A percentile compares a stretch with the other conserved stretches of the same genome.
Evolutionary conservation across 805 yeast genomes (phyloP).

Genomic region (Metschnikowia picachoensis): DNA sequence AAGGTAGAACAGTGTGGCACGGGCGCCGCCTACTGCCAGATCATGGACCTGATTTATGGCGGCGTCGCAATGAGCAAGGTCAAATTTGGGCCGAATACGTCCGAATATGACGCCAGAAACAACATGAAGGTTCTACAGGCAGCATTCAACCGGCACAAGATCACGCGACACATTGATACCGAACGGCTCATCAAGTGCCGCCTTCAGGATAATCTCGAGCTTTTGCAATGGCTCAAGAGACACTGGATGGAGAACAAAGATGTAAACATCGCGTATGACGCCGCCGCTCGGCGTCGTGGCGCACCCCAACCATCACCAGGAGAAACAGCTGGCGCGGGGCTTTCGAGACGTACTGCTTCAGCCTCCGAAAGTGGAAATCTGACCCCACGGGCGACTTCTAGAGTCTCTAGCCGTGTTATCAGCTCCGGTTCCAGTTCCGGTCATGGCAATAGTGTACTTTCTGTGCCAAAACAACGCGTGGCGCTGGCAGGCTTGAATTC

Average conservation of each 20-base stretch:
- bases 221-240: conserved; percentile 85
- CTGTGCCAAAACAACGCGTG: conserved; percentile 19
- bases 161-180: conserved; percentile 74
- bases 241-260: conserved; percentile 77
- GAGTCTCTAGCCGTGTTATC: conserved; percentile 1
- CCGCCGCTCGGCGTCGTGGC: conserved; percentile 35
- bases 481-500: too few relatives aligned
- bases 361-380: conserved; percentile 3
- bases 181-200: conserved; percentile 80
- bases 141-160: conserved; percentile 65
- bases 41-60: conserved; percentile 77
- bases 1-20: conserved; percentile 93
- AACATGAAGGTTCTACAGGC: conserved; percentile 87
- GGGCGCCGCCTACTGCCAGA: conserved; percentile 93
- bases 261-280: conserved; percentile 61
- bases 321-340: conserved; percentile 7
- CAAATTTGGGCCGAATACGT: conserved; percentile 55
- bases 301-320: conserved; percentile 1
- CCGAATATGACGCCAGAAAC: conserved; percentile 71
- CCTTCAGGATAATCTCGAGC: conserved; percentile 91
- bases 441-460: background rate
- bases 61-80: conserved; percentile 82
- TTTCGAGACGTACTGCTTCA: conserved; percentile 13
- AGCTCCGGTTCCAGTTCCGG: conserved; percentile 4
- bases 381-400: conserved; percentile 2